Evolutionary conservation across 202 grass and related monocot species (phyloP).

Genomic region (Carex arenaria): DNA sequence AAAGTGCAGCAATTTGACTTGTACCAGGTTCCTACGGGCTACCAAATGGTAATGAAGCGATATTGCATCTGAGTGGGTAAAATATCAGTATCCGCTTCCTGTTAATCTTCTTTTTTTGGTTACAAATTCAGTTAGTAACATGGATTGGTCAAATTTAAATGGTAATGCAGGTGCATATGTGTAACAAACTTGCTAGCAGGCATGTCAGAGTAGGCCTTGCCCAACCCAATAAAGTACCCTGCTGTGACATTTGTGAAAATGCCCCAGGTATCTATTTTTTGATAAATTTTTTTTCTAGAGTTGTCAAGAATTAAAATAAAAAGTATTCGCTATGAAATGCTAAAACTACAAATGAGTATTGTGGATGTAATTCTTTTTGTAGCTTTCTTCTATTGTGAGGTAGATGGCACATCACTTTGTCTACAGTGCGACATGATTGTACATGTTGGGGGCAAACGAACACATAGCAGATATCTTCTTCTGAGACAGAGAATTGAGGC

Average conservation of each 20-base stretch:
- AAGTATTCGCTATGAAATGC: not conserved
- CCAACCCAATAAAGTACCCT: constrained; percentile 70
- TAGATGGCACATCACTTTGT: constrained; percentile 98
- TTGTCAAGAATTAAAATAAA: not conserved
- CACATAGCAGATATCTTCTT: constrained; percentile 81
- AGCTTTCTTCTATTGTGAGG: constrained; percentile 98
- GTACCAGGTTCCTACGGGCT: not conserved
- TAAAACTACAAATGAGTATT: not conserved
- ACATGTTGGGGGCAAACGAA: constrained; percentile 93
- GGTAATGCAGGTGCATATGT: constrained; percentile 83
- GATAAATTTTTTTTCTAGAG: not conserved
- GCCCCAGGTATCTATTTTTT: constrained; percentile 47
- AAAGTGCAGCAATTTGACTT: not conserved
- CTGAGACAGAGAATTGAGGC: constrained; percentile 86
- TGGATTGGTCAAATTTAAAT: not conserved
- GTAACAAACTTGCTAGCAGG: constrained; percentile 97
- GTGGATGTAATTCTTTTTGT: constrained; percentile 18
- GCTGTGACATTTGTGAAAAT: constrained; percentile 98
- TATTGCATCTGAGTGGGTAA: not conserved
- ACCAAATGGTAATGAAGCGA: not conserved
- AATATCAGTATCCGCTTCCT: not conserved
- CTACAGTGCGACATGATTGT: constrained; percentile 94
- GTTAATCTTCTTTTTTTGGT: not conserved
- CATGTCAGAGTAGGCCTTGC: constrained; percentile 99
- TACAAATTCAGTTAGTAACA: not conserved